These are phyloP conservation scores for Rubia peregrina DNA, from an alignment of 305 asterid species.

Conservation along the genomic window DNA sequence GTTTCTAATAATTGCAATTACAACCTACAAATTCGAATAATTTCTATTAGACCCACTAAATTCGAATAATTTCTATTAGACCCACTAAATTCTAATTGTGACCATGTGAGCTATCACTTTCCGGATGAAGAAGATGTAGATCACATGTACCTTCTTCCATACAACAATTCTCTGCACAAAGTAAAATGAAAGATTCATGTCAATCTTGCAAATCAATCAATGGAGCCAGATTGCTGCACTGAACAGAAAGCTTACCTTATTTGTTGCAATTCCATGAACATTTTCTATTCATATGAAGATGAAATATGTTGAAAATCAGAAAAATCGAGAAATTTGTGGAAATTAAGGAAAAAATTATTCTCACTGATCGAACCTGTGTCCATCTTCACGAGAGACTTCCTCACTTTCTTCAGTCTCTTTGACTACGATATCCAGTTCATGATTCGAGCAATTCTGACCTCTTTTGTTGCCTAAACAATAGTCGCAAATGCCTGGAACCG, in stretches of 20 bases:
- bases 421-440: neutral
- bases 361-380: neutral
- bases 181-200: neutral
- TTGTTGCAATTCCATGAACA: conserved; percentile 37
- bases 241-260: conserved; percentile 31
- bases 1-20: too few species aligned
- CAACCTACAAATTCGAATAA: too few species aligned
- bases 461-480: neutral
- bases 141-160: conserved; percentile 82
- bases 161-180: conserved; percentile 61
- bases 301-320: neutral
- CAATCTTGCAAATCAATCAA: neutral
- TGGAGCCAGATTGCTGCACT: neutral
- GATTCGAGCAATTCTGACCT: neutral
- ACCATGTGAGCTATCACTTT: conserved; percentile 87
- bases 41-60: too few species aligned
- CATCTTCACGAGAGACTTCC: neutral
- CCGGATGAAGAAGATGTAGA: conserved; percentile 94
- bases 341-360: neutral
- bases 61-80: too few species aligned
- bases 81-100: too few species aligned
- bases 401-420: neutral
- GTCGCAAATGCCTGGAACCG: neutral
- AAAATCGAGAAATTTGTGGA: neutral
- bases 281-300: neutral